phyloP scores from a whole-genome alignment of 352 stramenopile genomes.

The Pythium coloratum region DNA sequence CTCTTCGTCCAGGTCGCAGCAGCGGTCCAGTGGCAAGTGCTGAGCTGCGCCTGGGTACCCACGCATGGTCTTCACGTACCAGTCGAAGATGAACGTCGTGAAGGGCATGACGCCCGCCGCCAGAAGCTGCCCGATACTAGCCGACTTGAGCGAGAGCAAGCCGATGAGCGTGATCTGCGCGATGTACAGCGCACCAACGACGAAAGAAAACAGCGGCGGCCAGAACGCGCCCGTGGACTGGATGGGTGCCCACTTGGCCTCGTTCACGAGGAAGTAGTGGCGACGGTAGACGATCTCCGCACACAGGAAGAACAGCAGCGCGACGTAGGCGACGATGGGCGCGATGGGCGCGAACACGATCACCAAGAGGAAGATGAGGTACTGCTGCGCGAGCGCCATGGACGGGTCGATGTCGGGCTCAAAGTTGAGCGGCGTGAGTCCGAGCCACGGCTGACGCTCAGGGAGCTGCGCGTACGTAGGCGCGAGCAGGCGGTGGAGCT shows the following conservation, averaged over 20 bases:
- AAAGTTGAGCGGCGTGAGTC: slow-evolving; percentile 53
- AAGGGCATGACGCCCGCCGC: slow-evolving; percentile 45
- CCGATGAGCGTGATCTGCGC: slow-evolving; percentile 65
- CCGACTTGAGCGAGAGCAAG: slow-evolving; percentile 64
- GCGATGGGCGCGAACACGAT: slow-evolving; percentile 73
- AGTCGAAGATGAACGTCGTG: slow-evolving; percentile 63
- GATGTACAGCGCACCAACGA: slow-evolving; percentile 62
- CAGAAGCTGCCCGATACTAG: slow-evolving; percentile 43
- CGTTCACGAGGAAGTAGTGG: slow-evolving; percentile 70
- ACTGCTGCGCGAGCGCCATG: slow-evolving; percentile 64
- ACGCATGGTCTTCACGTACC: slow-evolving; percentile 57
- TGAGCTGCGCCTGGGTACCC: slow-evolving; percentile 45
- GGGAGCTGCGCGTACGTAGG: slow-evolving; percentile 53
- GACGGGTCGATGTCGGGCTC: slow-evolving; percentile 55
- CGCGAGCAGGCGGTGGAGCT: slow-evolving; percentile 46
- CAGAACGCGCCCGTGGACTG: slow-evolving; percentile 69
- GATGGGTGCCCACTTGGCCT: slow-evolving; percentile 50
- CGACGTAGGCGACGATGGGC: slow-evolving; percentile 66
- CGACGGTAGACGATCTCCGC: slow-evolving; percentile 71
- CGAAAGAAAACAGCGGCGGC: slow-evolving; percentile 66
- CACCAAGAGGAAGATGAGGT: slow-evolving; percentile 72
- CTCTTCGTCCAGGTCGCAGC: slow-evolving; percentile 59
- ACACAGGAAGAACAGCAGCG: slow-evolving; percentile 62
- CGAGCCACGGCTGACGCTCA: slow-evolving; percentile 51
- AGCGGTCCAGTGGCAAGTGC: slow-evolving; percentile 64